Base-by-base conservation (phyloP, 2,329 filamentous ascomycete species). In the Ceratocystis alfenasii region DNA sequence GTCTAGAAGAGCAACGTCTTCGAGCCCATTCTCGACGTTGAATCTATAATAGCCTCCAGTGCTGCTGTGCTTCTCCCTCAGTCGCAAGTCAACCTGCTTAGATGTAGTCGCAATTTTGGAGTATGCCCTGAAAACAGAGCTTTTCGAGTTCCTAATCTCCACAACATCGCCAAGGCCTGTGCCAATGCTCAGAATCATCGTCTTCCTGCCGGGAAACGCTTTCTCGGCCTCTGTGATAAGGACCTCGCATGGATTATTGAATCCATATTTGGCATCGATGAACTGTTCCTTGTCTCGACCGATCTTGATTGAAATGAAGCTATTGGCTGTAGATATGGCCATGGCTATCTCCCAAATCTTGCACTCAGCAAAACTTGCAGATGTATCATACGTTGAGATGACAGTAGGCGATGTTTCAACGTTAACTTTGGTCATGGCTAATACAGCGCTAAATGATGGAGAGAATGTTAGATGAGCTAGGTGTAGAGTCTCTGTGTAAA, bases 161-260 rank as follows among this genome's bases (percentile, higher is more conserved):
- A 70, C 68, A 15, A 70, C 67, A 8, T 69, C 41, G 7, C 70
- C 69, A 8, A 71, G 67, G 1, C 72, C 72, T 0, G 72, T 73
- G 5, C 72, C 71, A 41, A 73, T 71, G 48, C 72, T 73, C 1
- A 72, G 67, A 25, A 72, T 45, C 6, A 63, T 69, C 22, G 60
- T 25, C 48, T 33, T 1, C 30, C 46, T 63, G 48, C 12, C 59
- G 10, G 71, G 72, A 50, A 71, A 74, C 57, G 69, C 67, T 2
- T 50, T 60, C 55, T 66, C 45, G 5, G 73, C 73, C 63, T 74
- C 73, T 4, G 69, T 59, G 7, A 74, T 70, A 12, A 74, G 68
- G 1, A 72, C 67, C 22, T 72, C 69, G 60, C 70, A 71, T 28
- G 74, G 73, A 55, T 74, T 75, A 63, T 74, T 75, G 44, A 71